Evolutionary conservation across 1,139 yeast genomes (phyloP).

Genomic region (Candida glucosophila): DNA sequence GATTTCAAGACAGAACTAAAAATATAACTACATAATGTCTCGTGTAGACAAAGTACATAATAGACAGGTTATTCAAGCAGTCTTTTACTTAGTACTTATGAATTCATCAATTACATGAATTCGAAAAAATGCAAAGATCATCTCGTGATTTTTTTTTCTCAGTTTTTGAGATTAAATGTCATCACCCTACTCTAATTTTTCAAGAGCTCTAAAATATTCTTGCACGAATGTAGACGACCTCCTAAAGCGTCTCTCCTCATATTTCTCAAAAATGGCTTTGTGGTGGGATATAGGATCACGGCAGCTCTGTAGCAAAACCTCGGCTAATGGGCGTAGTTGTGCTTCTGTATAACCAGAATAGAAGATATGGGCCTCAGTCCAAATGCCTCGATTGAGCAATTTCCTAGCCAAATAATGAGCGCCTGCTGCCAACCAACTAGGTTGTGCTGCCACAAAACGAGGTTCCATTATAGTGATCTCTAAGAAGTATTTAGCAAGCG

Average conservation of each 20-base stretch:
- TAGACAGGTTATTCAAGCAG: too few relatives aligned
- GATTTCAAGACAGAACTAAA: too few relatives aligned
- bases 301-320: slow-evolving; percentile 63
- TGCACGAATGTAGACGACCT: slow-evolving; percentile 76
- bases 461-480: slow-evolving; percentile 92
- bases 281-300: slow-evolving; percentile 65
- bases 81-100: too few relatives aligned
- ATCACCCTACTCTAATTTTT: too few relatives aligned
- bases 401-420: slow-evolving; percentile 79
- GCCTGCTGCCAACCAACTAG: slow-evolving; percentile 95
- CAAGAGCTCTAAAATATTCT: slow-evolving; percentile 50
- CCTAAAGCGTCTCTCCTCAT: slow-evolving; percentile 76
- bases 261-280: slow-evolving; percentile 80
- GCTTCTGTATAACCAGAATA: slow-evolving; percentile 86
- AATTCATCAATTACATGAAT: too few relatives aligned
- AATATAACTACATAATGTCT: too few relatives aligned
- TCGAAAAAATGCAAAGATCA: too few relatives aligned
- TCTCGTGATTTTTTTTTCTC: too few relatives aligned
- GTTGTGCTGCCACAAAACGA: slow-evolving; percentile 78
- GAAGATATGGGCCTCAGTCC: slow-evolving; percentile 82
- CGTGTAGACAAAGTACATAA: too few relatives aligned
- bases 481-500: slow-evolving; percentile 84
- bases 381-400: slow-evolving; percentile 61
- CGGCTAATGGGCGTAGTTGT: slow-evolving; percentile 76
- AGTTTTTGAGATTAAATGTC: too few relatives aligned